Evolutionary conservation across 371 early-diverging fungal species (phyloP), one percentile per base, ranked within the genome.

Genomic region (Syncephalis plumigaleata): DNA sequence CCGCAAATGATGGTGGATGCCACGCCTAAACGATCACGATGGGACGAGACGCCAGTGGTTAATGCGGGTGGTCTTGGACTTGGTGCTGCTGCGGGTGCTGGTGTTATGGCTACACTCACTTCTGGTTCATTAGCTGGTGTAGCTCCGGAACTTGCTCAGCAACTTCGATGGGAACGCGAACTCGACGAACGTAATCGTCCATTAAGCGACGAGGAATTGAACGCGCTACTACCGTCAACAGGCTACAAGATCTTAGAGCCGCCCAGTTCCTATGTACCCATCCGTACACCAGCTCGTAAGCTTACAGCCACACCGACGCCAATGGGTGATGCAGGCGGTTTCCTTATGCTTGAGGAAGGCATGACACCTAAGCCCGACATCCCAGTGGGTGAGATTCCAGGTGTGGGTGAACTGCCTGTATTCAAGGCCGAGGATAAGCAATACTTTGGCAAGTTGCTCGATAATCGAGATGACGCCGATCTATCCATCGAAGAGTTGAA

Each of bases 371-470:
- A 65, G 21, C 66, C 67, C 43, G 92, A 87, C 40, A 54, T 87
- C 7, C 84, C 86, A 2, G 11, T 31, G 31, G 73, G 76, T 11
- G 91, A 91, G 49, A 83, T 91, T 42, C 87, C 92, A 17, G 95
- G 94, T 23, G 78, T 91, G 9, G 88, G 81, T 0, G 70, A 74
- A 9, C 69, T 97, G n/a, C 89, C 93, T 3, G 86, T 85, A 55
- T 87, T 97, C 66, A 94, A 91, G 63, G 84, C 81, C 39, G 96
- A 92, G 54, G 98, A 97, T 64, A 81, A 88, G 84, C 88, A 95
- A 62, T 84, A 86, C 54, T 97, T 97, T 63, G 92, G 90, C 39
- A 88, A 84, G 59, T 62, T 97, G 36, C 55, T 94, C 40, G 87
- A 87, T 27, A 83, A 86, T 22, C 70, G 79, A 45, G 84, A 84